phyloP scores from a whole-genome alignment of 1,139 yeast genomes.

The Fermentozyma sake region DNA sequence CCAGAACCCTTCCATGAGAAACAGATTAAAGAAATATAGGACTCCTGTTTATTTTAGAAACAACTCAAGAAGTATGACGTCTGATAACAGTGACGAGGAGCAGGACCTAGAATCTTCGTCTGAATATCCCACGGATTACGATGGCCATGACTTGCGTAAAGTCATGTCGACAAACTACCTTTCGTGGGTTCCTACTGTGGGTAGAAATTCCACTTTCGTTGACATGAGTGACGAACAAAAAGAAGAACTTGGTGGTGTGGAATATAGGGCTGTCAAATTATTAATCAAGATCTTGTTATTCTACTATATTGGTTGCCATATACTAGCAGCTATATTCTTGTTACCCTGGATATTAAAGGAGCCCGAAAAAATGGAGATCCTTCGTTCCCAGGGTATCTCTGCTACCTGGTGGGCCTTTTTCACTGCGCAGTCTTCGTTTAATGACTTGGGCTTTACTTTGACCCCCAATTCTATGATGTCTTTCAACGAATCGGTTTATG shows the following conservation, averaged over 20 bases:
- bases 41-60: too few species aligned
- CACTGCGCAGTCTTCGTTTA: constrained; percentile 71
- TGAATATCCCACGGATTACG: too few species aligned
- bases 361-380: constrained; percentile 34
- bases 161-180: constrained; percentile 59
- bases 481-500: constrained; percentile 60
- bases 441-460: constrained; percentile 78
- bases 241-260: constrained; percentile 95
- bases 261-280: constrained; percentile 81
- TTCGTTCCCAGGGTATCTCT: constrained; percentile 53
- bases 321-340: constrained; percentile 53
- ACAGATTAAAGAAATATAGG: too few species aligned
- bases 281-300: constrained; percentile 59
- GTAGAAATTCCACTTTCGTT: constrained; percentile 92
- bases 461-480: constrained; percentile 74
- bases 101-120: too few species aligned
- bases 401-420: constrained; percentile 94
- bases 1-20: too few species aligned
- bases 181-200: constrained; percentile 90
- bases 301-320: constrained; percentile 75
- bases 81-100: too few species aligned
- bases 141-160: constrained; percentile 5
- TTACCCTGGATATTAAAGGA: constrained; percentile 62
- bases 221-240: constrained; percentile 78
- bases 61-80: too few species aligned